Conservation (phyloP, 2,329 filamentous ascomycete genomes). For the Keithomyces neogunnii region DNA sequence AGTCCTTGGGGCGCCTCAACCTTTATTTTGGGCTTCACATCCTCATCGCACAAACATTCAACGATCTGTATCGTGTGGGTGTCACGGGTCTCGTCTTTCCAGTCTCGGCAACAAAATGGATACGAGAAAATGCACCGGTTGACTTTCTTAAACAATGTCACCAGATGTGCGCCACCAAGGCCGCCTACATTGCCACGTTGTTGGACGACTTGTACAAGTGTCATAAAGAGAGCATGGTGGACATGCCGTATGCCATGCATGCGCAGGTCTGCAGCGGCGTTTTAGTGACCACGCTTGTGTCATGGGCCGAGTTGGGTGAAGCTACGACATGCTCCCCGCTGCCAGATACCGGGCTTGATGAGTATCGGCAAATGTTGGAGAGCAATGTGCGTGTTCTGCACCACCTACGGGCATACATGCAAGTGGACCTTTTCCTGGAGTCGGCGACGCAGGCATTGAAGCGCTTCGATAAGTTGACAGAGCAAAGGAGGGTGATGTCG, state of each 20-base stretch:
- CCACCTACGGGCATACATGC: slow-evolving; percentile 5
- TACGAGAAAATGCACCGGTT: slow-evolving; percentile 1
- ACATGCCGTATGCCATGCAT: slow-evolving; percentile 5
- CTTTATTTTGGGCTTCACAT: slow-evolving; percentile 6
- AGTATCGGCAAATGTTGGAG: slow-evolving; percentile 2
- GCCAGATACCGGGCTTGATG: background rate
- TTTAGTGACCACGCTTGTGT: slow-evolving; percentile 7
- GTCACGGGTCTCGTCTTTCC: slow-evolving; percentile 5
- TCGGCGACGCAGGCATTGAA: slow-evolving; percentile 5
- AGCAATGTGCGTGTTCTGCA: slow-evolving; percentile 1
- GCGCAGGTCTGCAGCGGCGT: slow-evolving; percentile 6
- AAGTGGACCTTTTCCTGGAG: slow-evolving; percentile 5
- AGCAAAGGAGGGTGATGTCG: background rate
- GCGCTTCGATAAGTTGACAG: slow-evolving; percentile 2
- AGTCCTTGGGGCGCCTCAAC: slow-evolving; percentile 4
- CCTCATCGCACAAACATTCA: slow-evolving; percentile 5
- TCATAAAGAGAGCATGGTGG: slow-evolving; percentile 5
- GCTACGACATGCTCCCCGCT: background rate
- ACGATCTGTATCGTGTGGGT: slow-evolving; percentile 5
- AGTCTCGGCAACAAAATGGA: slow-evolving; percentile 1
- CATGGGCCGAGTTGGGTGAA: background rate
- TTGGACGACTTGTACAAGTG: slow-evolving; percentile 3
- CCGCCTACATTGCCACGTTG: slow-evolving; percentile 1
- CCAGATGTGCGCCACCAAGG: slow-evolving; percentile 1
- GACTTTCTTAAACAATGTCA: slow-evolving; percentile 3